A percentile compares a stretch with the other conserved stretches of the same genome.
Evolutionary conservation across 345 rosid genomes (phyloP).

Genomic region (Gossypium mustelinum): DNA sequence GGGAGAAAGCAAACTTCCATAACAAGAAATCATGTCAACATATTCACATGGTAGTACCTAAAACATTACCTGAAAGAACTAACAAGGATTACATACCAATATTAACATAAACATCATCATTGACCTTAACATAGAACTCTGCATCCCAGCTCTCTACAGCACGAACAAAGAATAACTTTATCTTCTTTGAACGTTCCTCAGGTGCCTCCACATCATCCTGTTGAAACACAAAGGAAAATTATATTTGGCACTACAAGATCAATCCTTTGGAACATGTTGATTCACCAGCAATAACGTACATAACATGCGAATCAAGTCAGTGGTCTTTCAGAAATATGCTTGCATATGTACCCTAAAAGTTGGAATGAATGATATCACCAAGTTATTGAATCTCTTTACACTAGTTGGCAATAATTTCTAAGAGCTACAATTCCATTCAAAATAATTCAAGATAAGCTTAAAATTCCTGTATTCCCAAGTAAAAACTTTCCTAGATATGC

Average conservation of each 20-base stretch:
- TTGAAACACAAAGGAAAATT: constrained; percentile 17
- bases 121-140: constrained; percentile 69
- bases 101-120: constrained; percentile 74
- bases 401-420: neutral
- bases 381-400: neutral
- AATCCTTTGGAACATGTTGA: constrained; percentile 6
- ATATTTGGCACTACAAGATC: neutral
- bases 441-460: neutral
- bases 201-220: constrained; percentile 65
- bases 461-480: neutral
- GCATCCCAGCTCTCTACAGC: constrained; percentile 69
- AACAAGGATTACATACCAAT: constrained; percentile 42
- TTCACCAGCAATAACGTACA: neutral
- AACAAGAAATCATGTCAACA: neutral
- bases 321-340: neutral
- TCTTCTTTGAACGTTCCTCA: constrained; percentile 48
- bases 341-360: neutral
- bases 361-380: neutral
- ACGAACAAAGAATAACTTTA: constrained; percentile 40
- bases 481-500: neutral
- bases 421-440: neutral
- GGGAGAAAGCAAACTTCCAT: constrained; percentile 4
- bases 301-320: neutral
- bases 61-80: constrained; percentile 1
- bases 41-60: neutral